Evolutionary conservation across 164 flowering plant genomes (phyloP).

Genomic region (Magnolia changhungtana): DNA sequence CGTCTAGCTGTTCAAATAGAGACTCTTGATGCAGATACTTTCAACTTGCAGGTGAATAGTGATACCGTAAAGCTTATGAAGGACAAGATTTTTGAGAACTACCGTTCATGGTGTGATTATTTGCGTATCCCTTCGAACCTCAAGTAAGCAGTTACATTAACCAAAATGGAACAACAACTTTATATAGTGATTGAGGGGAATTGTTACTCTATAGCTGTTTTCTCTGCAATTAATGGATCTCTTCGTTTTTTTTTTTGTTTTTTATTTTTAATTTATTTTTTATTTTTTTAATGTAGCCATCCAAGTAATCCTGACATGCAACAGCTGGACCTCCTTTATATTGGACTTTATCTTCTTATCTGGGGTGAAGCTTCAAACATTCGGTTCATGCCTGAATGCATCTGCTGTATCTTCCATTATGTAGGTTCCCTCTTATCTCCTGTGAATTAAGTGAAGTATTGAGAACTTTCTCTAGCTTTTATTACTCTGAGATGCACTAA

Average conservation of each 20-base stretch:
- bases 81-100: conserved; percentile 76
- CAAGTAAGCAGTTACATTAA: conserved; percentile 38
- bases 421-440: conserved; percentile 39
- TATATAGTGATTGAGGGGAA: background rate
- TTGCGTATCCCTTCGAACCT: conserved; percentile 51
- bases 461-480: too few species aligned
- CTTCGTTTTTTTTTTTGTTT: conserved; percentile 12
- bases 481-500: too few species aligned
- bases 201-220: background rate
- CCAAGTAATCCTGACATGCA: conserved; percentile 45
- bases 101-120: conserved; percentile 84
- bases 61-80: conserved; percentile 47
- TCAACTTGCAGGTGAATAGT: conserved; percentile 46
- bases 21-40: conserved; percentile 7
- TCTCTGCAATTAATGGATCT: background rate
- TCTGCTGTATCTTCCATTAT: conserved; percentile 91
- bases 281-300: conserved; percentile 48
- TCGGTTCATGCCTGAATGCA: conserved; percentile 98
- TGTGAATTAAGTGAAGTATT: too few species aligned
- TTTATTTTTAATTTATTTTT: too few species aligned
- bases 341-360: conserved; percentile 92
- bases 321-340: conserved; percentile 76
- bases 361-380: conserved; percentile 99
- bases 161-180: background rate
- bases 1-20: background rate